Base-by-base conservation (phyloP, 805 yeast genomes). In the Nakazawaea anatomiae region DNA sequence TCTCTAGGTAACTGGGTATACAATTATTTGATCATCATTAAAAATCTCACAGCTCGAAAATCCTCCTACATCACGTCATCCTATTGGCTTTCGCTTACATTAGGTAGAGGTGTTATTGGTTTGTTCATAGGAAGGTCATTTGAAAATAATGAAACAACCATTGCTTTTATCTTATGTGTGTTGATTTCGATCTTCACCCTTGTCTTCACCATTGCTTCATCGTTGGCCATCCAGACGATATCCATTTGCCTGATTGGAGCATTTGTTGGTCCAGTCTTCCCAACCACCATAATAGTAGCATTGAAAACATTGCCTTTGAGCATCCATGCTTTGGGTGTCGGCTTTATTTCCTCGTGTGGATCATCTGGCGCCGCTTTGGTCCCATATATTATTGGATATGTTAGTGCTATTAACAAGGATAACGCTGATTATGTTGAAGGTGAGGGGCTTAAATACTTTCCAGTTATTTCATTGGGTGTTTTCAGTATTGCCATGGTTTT, bases 341-440 rank as follows among this genome's bases (percentile, higher is more conserved):
- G 96, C 0, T 72, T 86, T 48, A 80, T 85, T 31, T 82, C 90
- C 50, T 89, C 94, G 0, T 62, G 87, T 53, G 96, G 95, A 5
- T 91, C 92, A 3, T 80, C 85, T 12, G 96, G 96, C 1, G 87
- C 85, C 14, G 94, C 95, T 0, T 73, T 80, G 0, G 55, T 87
- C 6, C 94, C 95, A 1, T 85, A 81, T 55, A 50, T 80, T 3
- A 73, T 83, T 36, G 96, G 96, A 9, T 63, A 64, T 31, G 57
- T 74, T 14, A 62, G 75, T 34, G 69, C 71, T 51, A 41, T 45
- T 14, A 50, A 45, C 44, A 46, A 32, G 12, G 52, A 39, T 34
- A 30, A 45, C 4, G 38, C 42, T 25, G 57, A 51, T 29, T 40
- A 50, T 36, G 61, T 58, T 11, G 53, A 60, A 47, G 72, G 71